Conservation (phyloP, 2,329 filamentous ascomycete species). For the Xylariaceae sp. region DNA sequence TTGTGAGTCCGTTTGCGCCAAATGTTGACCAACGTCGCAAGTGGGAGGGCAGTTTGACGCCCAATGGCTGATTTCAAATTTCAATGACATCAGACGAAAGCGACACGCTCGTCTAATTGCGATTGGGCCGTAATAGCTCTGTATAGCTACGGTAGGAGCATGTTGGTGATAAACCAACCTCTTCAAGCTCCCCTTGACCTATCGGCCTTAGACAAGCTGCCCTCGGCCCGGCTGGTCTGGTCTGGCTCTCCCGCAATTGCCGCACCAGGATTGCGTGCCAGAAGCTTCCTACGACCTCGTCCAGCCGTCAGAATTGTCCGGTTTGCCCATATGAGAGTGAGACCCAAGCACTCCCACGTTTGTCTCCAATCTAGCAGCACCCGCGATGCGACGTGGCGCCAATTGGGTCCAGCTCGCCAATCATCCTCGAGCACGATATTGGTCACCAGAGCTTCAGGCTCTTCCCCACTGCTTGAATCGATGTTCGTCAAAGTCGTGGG, state of each 20-base stretch:
- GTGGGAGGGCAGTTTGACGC: conserved; percentile 34
- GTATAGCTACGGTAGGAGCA: conserved; percentile 28
- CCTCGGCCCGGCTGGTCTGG: conserved; percentile 16
- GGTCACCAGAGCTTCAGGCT: conserved; percentile 45
- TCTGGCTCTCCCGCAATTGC: conserved; percentile 23
- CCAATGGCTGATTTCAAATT: conserved; percentile 33
- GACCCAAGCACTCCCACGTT: conserved; percentile 9
- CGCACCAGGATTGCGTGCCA: conserved; percentile 8
- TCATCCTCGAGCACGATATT: conserved; percentile 43
- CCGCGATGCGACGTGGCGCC: conserved; percentile 48
- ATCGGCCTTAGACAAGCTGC: conserved; percentile 8
- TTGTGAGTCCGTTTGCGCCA: conserved; percentile 6
- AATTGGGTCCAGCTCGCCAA: conserved; percentile 45
- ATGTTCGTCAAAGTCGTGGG: conserved; percentile 37
- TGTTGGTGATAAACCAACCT: conserved; percentile 37
- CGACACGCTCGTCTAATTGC: conserved; percentile 13
- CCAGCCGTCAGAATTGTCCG: conserved; percentile 16
- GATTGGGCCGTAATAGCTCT: conserved; percentile 31
- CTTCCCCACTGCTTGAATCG: conserved; percentile 36
- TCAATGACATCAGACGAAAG: conserved; percentile 15
- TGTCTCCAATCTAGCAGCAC: conserved; percentile 15
- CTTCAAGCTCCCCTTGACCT: conserved; percentile 11
- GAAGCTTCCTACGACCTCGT: conserved; percentile 10
- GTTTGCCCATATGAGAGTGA: conserved; percentile 11
- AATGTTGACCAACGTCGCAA: conserved; percentile 11